Conservation (phyloP, 257 asterid species). For the Mitragyna speciosa region DNA sequence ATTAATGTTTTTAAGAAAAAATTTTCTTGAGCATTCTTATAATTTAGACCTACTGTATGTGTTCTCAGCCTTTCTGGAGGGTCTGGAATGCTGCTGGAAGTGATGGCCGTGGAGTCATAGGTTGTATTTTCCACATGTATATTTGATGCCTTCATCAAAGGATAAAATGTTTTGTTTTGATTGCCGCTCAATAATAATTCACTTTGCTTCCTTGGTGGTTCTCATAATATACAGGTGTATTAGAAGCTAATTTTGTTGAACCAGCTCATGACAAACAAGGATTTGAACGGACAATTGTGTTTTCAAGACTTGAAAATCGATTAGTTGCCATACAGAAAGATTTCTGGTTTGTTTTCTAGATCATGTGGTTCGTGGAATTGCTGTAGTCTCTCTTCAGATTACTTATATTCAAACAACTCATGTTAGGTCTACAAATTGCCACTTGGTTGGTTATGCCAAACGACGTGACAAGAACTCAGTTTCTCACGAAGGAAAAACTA, state of each 20-base stretch:
- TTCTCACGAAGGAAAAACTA: constrained; percentile 20
- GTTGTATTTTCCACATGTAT: constrained; percentile 20
- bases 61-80: constrained; percentile 81
- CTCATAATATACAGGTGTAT: constrained; percentile 39
- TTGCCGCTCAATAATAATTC: background rate
- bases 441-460: constrained; percentile 60
- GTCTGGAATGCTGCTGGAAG: constrained; percentile 92
- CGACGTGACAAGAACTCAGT: constrained; percentile 34
- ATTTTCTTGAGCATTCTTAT: background rate
- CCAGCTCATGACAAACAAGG: constrained; percentile 82
- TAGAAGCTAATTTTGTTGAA: constrained; percentile 73
- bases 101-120: constrained; percentile 82
- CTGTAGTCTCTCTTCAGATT: background rate
- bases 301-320: constrained; percentile 52
- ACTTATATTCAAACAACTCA: background rate
- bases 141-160: background rate
- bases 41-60: background rate
- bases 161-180: background rate
- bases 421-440: constrained; percentile 53
- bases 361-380: background rate
- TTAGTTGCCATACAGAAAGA: constrained; percentile 46
- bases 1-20: background rate
- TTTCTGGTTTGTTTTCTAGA: constrained; percentile 44
- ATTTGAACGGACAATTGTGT: constrained; percentile 59
- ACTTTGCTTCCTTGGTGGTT: background rate